A percentile compares a stretch with the other conserved stretches of the same genome.
Conservation (phyloP, 345 rosid species). For the Noccaea bulbosa region DNA sequence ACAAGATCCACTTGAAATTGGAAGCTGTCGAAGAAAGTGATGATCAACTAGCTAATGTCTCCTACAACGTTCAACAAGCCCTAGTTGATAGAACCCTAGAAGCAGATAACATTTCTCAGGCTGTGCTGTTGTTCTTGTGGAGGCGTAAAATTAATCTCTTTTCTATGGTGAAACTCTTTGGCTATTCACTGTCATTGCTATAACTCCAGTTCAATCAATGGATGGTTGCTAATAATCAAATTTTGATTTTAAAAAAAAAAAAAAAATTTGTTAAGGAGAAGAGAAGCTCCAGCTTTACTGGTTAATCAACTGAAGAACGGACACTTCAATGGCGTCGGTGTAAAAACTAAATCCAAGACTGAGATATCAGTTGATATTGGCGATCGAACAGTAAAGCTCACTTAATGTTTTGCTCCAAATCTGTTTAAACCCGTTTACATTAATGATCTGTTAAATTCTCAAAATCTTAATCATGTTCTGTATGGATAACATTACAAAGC, state of each 20-base stretch:
- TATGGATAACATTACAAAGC: background rate
- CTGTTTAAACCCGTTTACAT: background rate
- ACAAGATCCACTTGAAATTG: no score
- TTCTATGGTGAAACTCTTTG: slow-evolving; percentile 72
- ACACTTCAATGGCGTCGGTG: slow-evolving; percentile 44
- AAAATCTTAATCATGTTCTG: slow-evolving; percentile 19
- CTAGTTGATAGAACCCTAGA: no score
- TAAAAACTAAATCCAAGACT: slow-evolving; percentile 48
- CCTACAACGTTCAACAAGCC: no score
- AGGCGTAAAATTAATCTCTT: slow-evolving; percentile 50
- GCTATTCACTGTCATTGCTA: slow-evolving; percentile 12
- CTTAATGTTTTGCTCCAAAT: slow-evolving; percentile 9
- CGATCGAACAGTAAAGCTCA: slow-evolving; percentile 54
- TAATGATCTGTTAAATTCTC: background rate
- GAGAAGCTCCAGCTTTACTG: slow-evolving; percentile 65
- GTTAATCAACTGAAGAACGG: slow-evolving; percentile 46
- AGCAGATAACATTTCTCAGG: slow-evolving; percentile 46
- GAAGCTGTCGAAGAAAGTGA: no score
- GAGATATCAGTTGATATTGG: slow-evolving; percentile 46
- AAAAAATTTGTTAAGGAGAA: slow-evolving; percentile 78
- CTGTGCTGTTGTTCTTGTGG: slow-evolving; percentile 49
- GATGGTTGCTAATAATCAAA: background rate
- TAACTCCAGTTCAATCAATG: background rate
- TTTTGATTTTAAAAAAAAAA: no score
- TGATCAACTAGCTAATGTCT: no score